Evolutionary conservation across 2,329 filamentous ascomycete species (phyloP), one percentile per base, ranked within the genome.

Genomic region (Botrytis elliptica): DNA sequence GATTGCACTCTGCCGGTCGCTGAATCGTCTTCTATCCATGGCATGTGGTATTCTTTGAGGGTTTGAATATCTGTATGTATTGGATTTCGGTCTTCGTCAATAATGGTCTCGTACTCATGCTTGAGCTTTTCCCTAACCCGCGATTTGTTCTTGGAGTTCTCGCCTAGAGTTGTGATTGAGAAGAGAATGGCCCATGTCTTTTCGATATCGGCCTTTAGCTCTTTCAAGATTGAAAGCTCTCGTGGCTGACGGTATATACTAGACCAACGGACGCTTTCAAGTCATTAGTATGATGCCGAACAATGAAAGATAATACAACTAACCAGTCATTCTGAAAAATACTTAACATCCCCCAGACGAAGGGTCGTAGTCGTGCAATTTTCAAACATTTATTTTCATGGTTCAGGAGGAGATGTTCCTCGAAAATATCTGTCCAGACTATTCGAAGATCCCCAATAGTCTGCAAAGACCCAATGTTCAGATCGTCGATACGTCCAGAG

Each of bases 1-100:
- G 64, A 36, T 22, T 49, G 64, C 20, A 49, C 42, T 36, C 64
- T 49, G 9, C 29, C 64, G 1, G 64, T 25, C 22, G 29, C 44
- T 0, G 42, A 66, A 29, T 66, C 64, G 36, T 66, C 64, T 33
- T 66, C 44, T 20, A 66, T 66, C 64, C 20, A 66, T 49, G 64
- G 44, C 42, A 66, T 66, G 20, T 66, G 64, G 20, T 66, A 66
- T 25, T 66, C 42, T n/a, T 66, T 66, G 18, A 66, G 44, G 12
- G 18, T 49, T 49, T 66, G 44, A 14, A 49, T 66, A 14, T 36
- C 29, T 25, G 18, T 49, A 4, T 46, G 44, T 4, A 25, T 22
- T 46, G 40, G n/a, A 25, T 16, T 46, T 36, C 16, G 42, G 33
- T 46, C 20, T 49, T 46, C 40, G 12, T 65, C 63, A 20, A 46